A percentile compares a stretch with the other conserved stretches of the same genome.
Evolutionary conservation across 495 filamentous ascomycete species (phyloP).

Genomic region (Xeromyces bisporus): DNA sequence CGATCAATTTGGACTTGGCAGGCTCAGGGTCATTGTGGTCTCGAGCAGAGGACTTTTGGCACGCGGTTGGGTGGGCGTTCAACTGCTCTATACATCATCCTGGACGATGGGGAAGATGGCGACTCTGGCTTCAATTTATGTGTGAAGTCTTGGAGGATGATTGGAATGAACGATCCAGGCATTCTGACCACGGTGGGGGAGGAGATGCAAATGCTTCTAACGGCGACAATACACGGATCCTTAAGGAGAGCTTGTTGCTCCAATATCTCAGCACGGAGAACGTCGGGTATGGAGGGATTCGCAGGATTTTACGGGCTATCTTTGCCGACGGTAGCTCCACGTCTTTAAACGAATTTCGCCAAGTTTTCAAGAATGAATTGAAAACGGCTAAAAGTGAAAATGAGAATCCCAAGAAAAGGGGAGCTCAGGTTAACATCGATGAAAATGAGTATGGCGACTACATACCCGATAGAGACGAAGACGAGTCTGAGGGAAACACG

Average conservation of each 20-base stretch:
- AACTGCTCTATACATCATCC: constrained; percentile 64
- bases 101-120: constrained; percentile 69
- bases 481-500: constrained; percentile 21
- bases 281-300: constrained; percentile 21
- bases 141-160: constrained; percentile 62
- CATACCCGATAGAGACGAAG: constrained; percentile 25
- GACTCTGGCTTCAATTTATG: constrained; percentile 64
- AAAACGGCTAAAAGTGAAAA: constrained; percentile 17
- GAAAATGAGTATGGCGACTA: constrained; percentile 42
- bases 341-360: constrained; percentile 35
- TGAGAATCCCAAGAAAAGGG: constrained; percentile 21
- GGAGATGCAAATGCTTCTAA: constrained; percentile 7
- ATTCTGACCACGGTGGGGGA: constrained; percentile 14
- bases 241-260: constrained; percentile 37
- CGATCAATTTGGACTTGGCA: constrained; percentile 36
- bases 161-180: constrained; percentile 38
- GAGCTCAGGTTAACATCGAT: constrained; percentile 39
- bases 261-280: constrained; percentile 29
- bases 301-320: constrained; percentile 43
- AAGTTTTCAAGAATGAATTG: constrained; percentile 45
- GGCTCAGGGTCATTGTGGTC: constrained; percentile 51
- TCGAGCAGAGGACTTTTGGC: constrained; percentile 73
- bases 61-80: constrained; percentile 80
- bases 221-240: constrained; percentile 11
- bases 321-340: constrained; percentile 41